Base-by-base conservation (phyloP, 208 protist genomes). In the Trypanosoma brucei region DNA sequence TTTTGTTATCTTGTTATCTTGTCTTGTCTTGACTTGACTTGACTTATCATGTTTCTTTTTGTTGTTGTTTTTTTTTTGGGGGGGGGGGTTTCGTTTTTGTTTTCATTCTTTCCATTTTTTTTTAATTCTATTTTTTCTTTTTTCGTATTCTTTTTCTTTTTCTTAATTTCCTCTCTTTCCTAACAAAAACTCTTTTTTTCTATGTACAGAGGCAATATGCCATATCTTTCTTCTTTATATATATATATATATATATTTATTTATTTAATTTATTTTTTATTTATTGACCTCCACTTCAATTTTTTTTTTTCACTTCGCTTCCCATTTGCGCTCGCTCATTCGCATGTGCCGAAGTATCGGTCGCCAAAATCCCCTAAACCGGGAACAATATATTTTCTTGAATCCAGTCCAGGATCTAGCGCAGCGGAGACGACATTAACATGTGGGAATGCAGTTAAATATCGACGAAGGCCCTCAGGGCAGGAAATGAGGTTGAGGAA, bases 281-380 rank as follows among this genome's bases (percentile, higher is more conserved):
- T 63, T 55, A 8, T n/a, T 70, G 9, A n/a, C 31, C n/a, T 8
- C 50, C 50, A 31, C 31, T 54, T n/a, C 31, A 6, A 33, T 31
- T 46, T 14, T 46, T 11, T 5, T 46, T 14, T 46, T 46, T 11
- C 42, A 14, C 42, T 14, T 46, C 42, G 8, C 11, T 46, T 46
- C 11, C 42, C 6, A 11, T 14, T 6, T 14, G 11, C 8, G 6
- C 8, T 14, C 35, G 9, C 37, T 64, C 57, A 65, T n/a, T 81
- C 72, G 4, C 83, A 69, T 36, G 91, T 97, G 62, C 96, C 94
- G 67, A 98, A 98, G 80, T 98, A 99, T 36, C 97, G 84, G 65
- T 98, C 95, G 9, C 97, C 97, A 78, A 98, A 98, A 78, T 98
- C 97, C 40, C 97, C 97, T 8, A 98, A 79, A 39, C 96, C 97